phyloP scores from a whole-genome alignment of 73 alveolate genomes.

The Durusdinium trenchii region DNA sequence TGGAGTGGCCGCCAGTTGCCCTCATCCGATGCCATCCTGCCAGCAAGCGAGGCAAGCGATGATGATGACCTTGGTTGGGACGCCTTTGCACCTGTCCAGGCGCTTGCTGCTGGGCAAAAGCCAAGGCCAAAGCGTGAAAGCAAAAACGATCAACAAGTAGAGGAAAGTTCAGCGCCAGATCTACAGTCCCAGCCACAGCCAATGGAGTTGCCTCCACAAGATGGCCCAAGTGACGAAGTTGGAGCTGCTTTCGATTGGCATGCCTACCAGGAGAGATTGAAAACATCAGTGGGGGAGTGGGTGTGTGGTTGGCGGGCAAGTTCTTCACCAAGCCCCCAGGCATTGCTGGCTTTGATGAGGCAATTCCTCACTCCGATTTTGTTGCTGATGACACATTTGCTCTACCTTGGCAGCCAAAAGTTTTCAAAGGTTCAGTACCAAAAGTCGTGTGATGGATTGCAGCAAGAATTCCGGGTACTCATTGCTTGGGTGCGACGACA shows the following conservation, averaged over 20 bases:
- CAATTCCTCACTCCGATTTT: not conserved
- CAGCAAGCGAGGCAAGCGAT: not conserved
- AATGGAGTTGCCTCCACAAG: not conserved
- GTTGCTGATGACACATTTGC: not conserved
- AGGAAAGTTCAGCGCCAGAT: not conserved
- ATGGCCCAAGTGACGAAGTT: not conserved
- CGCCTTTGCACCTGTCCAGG: not conserved
- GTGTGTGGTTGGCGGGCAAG: not conserved
- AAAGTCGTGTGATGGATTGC: not conserved
- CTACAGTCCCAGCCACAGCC: not conserved
- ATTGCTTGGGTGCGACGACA: not conserved
- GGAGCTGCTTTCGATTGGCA: not conserved
- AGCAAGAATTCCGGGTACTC: not conserved
- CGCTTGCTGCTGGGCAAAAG: not conserved
- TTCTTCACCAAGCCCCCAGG: not conserved
- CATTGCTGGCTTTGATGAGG: not conserved
- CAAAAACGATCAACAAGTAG: not conserved
- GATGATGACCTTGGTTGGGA: not conserved
- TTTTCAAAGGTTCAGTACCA: not conserved
- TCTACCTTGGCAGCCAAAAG: not conserved
- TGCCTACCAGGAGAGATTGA: not conserved
- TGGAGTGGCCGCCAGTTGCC: not conserved
- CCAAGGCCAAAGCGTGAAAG: not conserved
- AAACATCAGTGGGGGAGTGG: slow-evolving; percentile 3
- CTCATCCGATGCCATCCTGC: not conserved